Evolutionary conservation across 352 stramenopile species (phyloP).

Genomic region (Phytophthora boehmeriae): DNA sequence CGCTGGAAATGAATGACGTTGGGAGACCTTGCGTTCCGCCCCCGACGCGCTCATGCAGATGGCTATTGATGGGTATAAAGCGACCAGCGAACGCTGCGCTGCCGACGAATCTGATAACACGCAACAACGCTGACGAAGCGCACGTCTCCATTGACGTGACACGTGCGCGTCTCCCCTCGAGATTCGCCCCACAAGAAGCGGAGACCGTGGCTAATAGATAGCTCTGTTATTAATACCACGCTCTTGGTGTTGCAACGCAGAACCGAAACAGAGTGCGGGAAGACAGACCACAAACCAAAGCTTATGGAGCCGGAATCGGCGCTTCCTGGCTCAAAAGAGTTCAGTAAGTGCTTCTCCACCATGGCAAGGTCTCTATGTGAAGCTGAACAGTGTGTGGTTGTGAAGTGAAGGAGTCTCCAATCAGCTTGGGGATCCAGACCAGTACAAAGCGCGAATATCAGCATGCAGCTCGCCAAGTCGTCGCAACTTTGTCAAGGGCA

Average conservation of each 20-base stretch:
- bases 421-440: too few relatives aligned
- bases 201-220: too few relatives aligned
- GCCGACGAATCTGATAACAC: too few relatives aligned
- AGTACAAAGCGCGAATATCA: too few relatives aligned
- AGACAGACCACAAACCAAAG: not conserved
- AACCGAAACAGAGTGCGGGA: not conserved
- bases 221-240: not conserved
- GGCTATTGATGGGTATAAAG: not conserved
- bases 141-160: not conserved
- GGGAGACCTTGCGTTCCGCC: not conserved
- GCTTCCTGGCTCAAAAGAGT: slow-evolving; percentile 15
- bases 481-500: not conserved
- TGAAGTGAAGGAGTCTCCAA: too few relatives aligned
- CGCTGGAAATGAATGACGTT: not conserved
- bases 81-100: not conserved
- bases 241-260: not conserved
- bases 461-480: too few relatives aligned
- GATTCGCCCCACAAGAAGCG: too few relatives aligned
- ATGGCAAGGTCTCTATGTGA: not conserved
- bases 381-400: slow-evolving; percentile 4
- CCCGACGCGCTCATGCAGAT: not conserved
- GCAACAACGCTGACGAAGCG: too few relatives aligned
- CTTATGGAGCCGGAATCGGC: slow-evolving; percentile 20
- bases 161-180: not conserved
- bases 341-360: slow-evolving; percentile 28